Base-by-base conservation (phyloP, 352 stramenopile species). In the Phytophthora kernoviae region DNA sequence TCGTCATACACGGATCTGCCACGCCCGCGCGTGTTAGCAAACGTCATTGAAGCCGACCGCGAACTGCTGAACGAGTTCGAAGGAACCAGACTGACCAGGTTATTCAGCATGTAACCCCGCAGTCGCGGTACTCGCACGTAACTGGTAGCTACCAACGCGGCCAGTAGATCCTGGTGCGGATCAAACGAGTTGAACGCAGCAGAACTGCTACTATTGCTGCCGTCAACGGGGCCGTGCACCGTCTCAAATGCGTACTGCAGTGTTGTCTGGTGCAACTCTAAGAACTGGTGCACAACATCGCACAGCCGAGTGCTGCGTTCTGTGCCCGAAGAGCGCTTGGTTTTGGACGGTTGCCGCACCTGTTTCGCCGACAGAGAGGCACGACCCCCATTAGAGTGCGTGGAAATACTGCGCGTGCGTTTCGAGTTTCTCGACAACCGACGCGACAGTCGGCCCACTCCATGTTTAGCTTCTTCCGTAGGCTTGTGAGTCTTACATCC, bases 181-280 rank as follows among this genome's bases (percentile, higher is more conserved):
- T 73, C 63, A 26, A 61, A 60, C 33, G 62, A 52, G 54, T 69
- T 65, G 30, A 66, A 75, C 17, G 63, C 54, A 21, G 58, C 55
- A 20, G 42, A 52, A 15, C 17, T 62, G 30, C 11, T 41, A 21
- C 34, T 62, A 8, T 11, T 60, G 44, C 20, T 71, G 34, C 12
- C 55, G 44, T 68, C 62, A 14, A 63, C 54, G 20, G 61, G 53
- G 15, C 56, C 60, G 12, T 74, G 52, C 14, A 71, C 41, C 18
- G 72, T 71, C 37, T 70, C 67, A 55, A 74, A 81, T 12, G 62
- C 69, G 65, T 77, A 77, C 36, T 81, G 76, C n/a, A 91, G 52
- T 34, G 82, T 88, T 24, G 62, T 62, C 55, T 88, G 74, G 51
- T 91, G 82, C 39, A 91, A 68, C 48, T 83, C 70, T 41, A 91